Percentiles rank a stretch among this genome's conserved stretches.
phyloP scores from a whole-genome alignment of 2,329 filamentous ascomycete species.

The Sarocladium strictum region DNA sequence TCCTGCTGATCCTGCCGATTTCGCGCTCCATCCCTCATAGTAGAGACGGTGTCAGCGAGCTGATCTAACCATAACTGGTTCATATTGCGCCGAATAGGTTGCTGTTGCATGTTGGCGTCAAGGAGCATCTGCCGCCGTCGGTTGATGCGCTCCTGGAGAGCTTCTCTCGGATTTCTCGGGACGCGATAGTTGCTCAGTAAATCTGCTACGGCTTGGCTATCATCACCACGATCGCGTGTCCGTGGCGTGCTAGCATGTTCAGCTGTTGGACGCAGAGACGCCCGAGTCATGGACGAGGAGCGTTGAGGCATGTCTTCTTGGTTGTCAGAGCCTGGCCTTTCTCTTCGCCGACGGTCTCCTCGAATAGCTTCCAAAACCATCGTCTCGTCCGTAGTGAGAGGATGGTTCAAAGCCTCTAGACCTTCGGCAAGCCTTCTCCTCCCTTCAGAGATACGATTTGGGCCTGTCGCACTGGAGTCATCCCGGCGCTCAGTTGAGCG shows the following conservation, averaged over 20 bases:
- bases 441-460: conserved; percentile 14
- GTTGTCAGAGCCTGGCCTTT: conserved; percentile 21
- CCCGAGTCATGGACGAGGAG: conserved; percentile 3
- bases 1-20: conserved; percentile 20
- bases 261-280: conserved; percentile 13
- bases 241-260: conserved; percentile 13
- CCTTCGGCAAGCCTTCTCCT: conserved; percentile 25
- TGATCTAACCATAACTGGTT: conserved; percentile 28
- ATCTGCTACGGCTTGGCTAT: conserved; percentile 33
- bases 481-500: conserved; percentile 19
- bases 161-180: conserved; percentile 18
- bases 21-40: conserved; percentile 28
- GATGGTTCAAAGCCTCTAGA: conserved; percentile 41
- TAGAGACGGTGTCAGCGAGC: conserved; percentile 29
- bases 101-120: conserved; percentile 19
- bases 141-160: conserved; percentile 3
- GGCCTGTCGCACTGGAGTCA: neutral
- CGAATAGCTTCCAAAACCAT: conserved; percentile 51
- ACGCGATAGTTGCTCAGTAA: conserved; percentile 31
- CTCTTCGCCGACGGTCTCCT: conserved; percentile 44
- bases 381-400: conserved; percentile 48
- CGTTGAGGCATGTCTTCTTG: neutral
- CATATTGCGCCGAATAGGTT: conserved; percentile 15
- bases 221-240: conserved; percentile 27
- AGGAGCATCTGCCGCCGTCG: conserved; percentile 23